A percentile compares a stretch with the other conserved stretches of the same genome.
Evolutionary conservation across 371 early-diverging fungal species (phyloP).

Genomic region (Dichotomocladium elegans): DNA sequence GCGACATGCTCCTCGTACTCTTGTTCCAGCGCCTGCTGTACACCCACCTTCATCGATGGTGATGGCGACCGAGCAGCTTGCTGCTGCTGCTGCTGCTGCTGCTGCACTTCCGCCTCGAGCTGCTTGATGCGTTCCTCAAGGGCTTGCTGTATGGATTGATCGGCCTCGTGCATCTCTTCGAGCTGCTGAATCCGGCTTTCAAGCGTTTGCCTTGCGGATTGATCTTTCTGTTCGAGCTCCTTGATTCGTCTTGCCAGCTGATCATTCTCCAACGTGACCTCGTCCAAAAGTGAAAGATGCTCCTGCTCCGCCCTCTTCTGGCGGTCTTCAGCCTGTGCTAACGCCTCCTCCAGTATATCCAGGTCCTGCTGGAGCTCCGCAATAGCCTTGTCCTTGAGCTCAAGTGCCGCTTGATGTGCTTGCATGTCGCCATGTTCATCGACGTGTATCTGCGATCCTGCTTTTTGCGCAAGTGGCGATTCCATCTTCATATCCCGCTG

Average conservation of each 20-base stretch:
- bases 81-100: neutral
- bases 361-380: constrained; percentile 6
- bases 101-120: neutral
- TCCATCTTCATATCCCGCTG: neutral
- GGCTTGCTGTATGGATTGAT: neutral
- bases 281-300: constrained; percentile 7
- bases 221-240: neutral
- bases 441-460: neutral
- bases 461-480: too few relatives aligned
- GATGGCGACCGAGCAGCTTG: neutral
- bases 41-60: neutral
- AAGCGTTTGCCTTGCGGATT: neutral
- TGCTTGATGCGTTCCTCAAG: neutral
- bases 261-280: constrained; percentile 15
- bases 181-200: neutral
- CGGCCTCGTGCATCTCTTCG: neutral
- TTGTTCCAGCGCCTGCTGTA: neutral
- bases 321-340: constrained; percentile 5
- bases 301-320: constrained; percentile 9
- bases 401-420: neutral
- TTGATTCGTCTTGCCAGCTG: neutral
- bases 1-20: neutral
- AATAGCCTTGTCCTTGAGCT: neutral
- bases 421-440: neutral
- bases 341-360: neutral